phyloP scores from a whole-genome alignment of 1,139 yeast genomes.

The Saccharomycopsis crataegensis region DNA sequence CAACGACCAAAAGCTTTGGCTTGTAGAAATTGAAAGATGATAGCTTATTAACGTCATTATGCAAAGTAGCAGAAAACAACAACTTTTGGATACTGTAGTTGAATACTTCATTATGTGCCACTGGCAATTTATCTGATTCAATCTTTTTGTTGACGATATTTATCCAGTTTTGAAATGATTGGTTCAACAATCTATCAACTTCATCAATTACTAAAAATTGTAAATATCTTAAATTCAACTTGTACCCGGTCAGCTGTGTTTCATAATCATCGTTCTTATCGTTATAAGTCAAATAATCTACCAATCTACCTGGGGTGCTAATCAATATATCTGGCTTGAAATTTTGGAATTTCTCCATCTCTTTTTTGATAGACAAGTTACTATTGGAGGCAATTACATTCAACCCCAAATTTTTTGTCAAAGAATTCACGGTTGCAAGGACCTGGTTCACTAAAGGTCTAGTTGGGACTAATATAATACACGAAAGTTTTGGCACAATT shows the following conservation, averaged over 20 bases:
- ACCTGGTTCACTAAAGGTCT: slow-evolving; percentile 84
- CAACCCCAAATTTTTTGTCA: slow-evolving; percentile 64
- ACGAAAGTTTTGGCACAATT: slow-evolving; percentile 66
- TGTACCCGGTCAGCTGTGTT: slow-evolving; percentile 26
- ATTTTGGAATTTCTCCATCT: slow-evolving; percentile 40
- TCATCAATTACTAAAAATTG: slow-evolving; percentile 82
- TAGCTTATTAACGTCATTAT: slow-evolving; percentile 86
- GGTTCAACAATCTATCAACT: slow-evolving; percentile 87
- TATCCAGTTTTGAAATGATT: slow-evolving; percentile 92
- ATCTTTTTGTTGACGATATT: slow-evolving; percentile 49
- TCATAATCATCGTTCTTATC: slow-evolving; percentile 25
- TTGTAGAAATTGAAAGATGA: slow-evolving; percentile 57
- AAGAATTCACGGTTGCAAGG: slow-evolving; percentile 47
- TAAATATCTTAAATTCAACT: slow-evolving; percentile 27
- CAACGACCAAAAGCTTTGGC: slow-evolving; percentile 70
- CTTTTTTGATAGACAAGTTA: slow-evolving; percentile 62
- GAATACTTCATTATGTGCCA: slow-evolving; percentile 4
- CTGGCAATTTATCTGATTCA: slow-evolving; percentile 26
- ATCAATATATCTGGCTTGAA: slow-evolving; percentile 73
- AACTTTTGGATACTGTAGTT: slow-evolving; percentile 43
- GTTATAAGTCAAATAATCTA: slow-evolving; percentile 59
- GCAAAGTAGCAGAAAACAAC: slow-evolving; percentile 87
- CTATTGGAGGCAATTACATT: slow-evolving; percentile 50
- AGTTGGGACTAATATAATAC: slow-evolving; percentile 82
- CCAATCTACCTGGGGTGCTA: slow-evolving; percentile 90